Base-by-base conservation (phyloP, 495 filamentous ascomycete genomes). In the Daldinia loculata region DNA sequence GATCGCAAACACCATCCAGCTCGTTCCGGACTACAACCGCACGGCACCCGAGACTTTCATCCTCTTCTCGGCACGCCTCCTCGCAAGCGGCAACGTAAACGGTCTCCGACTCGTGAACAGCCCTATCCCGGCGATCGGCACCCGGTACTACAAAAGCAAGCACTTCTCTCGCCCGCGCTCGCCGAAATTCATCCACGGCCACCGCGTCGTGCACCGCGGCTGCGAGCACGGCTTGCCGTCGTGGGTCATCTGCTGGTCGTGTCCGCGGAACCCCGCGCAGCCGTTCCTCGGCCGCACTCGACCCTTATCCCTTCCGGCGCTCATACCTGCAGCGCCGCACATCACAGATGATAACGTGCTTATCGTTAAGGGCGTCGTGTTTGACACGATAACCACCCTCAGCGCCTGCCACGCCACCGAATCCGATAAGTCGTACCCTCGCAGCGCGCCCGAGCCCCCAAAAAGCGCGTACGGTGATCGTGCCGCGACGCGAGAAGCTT, bases 171-270 rank as follows among this genome's bases (percentile, higher is more conserved):
- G 69, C 26, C 69, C 69, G 5, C 69, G 69, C 14, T n/a, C 51
- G 39, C 69, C 69, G 3, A 69, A 58, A 29, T 48, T 72, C 7
- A 32, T 69, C 43, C 66, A 39, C 17, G 14, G 26, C 1, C 66
- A 69, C 36, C 66, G 66, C 51, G 30, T 32, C 30, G 56, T 69
- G 2, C 66, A 69, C 59, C 50, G 50, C 17, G 59, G 66, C 38
- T 69, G 58, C 59, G 59, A 63, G 58, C 66, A 69, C 30, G 38
- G 45, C 38, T 56, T 69, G 11, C 66, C 66, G 2, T 69, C 66
- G 14, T 69, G 66, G 66, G 59, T 63, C n/a, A 63, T 69, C 66
- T 69, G 66, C 59, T 69, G 66, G 66, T 69, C 66, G 12, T 69
- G 66, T 34, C 66, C 66, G 29, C 51, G 51, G 51, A 69, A 69